A percentile compares a stretch with the other conserved stretches of the same genome.
Evolutionary conservation across 1,284 basidiomycete species (phyloP).

Genomic region (Tylopilus orsonianus): DNA sequence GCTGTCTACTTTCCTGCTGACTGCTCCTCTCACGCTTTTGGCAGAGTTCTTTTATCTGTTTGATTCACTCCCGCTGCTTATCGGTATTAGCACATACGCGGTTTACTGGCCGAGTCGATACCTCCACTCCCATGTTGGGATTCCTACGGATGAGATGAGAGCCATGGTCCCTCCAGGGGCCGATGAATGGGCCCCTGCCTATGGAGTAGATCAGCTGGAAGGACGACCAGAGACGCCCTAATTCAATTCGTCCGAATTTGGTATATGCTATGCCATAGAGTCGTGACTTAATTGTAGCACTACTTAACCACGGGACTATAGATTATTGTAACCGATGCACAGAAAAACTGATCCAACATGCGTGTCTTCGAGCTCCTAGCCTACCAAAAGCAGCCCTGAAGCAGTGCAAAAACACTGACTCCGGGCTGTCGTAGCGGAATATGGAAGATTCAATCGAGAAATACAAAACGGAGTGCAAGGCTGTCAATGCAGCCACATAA

Average conservation of each 20-base stretch:
- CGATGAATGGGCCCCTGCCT: too few relatives aligned
- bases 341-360: background rate
- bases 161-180: background rate
- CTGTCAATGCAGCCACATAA: background rate
- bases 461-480: background rate
- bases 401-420: background rate
- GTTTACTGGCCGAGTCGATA: conserved; percentile 37
- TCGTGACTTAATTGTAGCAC: too few relatives aligned
- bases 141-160: background rate
- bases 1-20: too few relatives aligned
- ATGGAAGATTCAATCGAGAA: background rate
- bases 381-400: background rate
- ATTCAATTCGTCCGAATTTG: too few relatives aligned
- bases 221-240: background rate
- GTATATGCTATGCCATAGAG: too few relatives aligned
- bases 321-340: too few relatives aligned
- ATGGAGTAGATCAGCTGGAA: too few relatives aligned
- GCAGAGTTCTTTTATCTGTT: conserved; percentile 42
- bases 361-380: background rate
- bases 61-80: conserved; percentile 40
- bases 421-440: background rate
- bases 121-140: conserved; percentile 9
- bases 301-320: too few relatives aligned
- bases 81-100: conserved; percentile 39
- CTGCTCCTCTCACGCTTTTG: background rate